Conservation (phyloP, 805 yeast species). For the Monosporozyma servazzii region DNA sequence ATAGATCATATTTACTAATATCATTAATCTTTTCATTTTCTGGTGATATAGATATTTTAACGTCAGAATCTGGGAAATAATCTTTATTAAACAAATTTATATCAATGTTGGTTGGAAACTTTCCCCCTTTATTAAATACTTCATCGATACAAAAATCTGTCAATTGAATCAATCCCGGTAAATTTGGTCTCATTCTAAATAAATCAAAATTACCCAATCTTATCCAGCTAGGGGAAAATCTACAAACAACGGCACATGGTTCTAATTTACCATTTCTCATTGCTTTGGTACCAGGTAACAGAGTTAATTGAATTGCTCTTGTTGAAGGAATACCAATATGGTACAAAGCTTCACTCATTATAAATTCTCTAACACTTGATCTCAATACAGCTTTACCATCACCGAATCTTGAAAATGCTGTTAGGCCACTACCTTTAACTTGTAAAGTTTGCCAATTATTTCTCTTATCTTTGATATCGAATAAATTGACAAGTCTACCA, state of each 20-base stretch:
- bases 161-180: slow-evolving; percentile 49
- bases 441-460: slow-evolving; percentile 39
- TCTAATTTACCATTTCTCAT: slow-evolving; percentile 53
- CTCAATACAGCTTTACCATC: slow-evolving; percentile 92
- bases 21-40: slow-evolving; percentile 17
- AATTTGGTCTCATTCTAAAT: slow-evolving; percentile 63
- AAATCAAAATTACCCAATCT: slow-evolving; percentile 84
- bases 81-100: slow-evolving; percentile 19
- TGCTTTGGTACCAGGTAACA: slow-evolving; percentile 68
- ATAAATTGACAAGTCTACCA: slow-evolving; percentile 79
- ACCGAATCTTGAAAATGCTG: slow-evolving; percentile 90
- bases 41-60: slow-evolving; percentile 12
- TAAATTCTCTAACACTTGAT: slow-evolving; percentile 80
- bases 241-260: slow-evolving; percentile 72
- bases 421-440: slow-evolving; percentile 84
- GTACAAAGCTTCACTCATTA: slow-evolving; percentile 71
- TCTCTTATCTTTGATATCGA: slow-evolving; percentile 55
- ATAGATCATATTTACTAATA: slow-evolving; percentile 52
- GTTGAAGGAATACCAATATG: slow-evolving; percentile 82
- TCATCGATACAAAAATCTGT: slow-evolving; percentile 67
- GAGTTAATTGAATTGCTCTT: slow-evolving; percentile 66
- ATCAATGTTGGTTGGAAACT: slow-evolving; percentile 23
- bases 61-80: slow-evolving; percentile 20
- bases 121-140: slow-evolving; percentile 38
- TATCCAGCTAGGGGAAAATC: slow-evolving; percentile 83